Percentiles rank a stretch among this genome's conserved stretches.
These are phyloP conservation scores for Colletotrichum kahawae DNA, from an alignment of 2,329 filamentous ascomycete species.

Conservation along the genomic window DNA sequence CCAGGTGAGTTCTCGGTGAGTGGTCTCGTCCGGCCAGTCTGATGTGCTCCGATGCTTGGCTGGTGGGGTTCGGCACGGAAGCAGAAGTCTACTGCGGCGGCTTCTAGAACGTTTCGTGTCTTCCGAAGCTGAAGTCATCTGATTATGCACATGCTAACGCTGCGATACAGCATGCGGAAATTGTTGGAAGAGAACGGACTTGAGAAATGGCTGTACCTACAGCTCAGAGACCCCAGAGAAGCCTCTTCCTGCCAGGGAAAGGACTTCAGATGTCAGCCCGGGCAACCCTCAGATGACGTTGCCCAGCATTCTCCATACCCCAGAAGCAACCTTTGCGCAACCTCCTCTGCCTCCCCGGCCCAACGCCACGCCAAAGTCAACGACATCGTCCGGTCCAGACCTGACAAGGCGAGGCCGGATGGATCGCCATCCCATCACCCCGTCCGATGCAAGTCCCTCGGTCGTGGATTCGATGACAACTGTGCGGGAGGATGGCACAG, in stretches of 20 bases:
- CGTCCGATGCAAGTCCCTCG: slow-evolving; percentile 30
- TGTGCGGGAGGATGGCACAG: slow-evolving; percentile 43
- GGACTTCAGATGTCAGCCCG: not conserved
- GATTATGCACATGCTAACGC: not conserved
- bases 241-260: not conserved
- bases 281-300: not conserved
- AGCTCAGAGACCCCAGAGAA: slow-evolving; percentile 19
- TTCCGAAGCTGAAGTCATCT: too few species aligned
- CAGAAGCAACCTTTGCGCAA: not conserved
- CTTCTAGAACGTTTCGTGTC: not conserved
- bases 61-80: not conserved
- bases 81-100: not conserved
- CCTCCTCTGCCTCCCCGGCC: not conserved
- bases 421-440: slow-evolving; percentile 5
- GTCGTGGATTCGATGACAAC: slow-evolving; percentile 51
- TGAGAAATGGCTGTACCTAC: slow-evolving; percentile 34
- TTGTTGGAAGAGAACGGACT: slow-evolving; percentile 32
- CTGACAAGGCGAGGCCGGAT: not conserved
- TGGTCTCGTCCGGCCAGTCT: not conserved
- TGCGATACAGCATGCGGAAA: slow-evolving; percentile 32
- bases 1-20: slow-evolving; percentile 32
- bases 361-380: not conserved
- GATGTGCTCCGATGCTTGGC: not conserved
- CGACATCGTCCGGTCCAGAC: not conserved
- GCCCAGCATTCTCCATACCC: not conserved